Evolutionary conservation across 345 rosid species (phyloP).

Genomic region (Lepidium aucheri): DNA sequence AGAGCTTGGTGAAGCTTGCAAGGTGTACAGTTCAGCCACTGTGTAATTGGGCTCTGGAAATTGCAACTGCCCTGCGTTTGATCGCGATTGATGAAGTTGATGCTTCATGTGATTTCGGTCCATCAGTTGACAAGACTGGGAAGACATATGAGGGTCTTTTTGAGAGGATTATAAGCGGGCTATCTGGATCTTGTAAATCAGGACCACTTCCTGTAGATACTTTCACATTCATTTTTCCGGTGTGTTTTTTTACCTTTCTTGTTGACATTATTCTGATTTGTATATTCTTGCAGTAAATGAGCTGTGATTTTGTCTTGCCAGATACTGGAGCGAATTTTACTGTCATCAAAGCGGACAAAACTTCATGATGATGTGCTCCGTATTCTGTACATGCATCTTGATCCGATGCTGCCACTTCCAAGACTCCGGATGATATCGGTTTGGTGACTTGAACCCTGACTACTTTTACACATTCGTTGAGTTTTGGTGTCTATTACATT

Average conservation of each 20-base stretch:
- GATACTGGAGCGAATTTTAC: slow-evolving; percentile 85
- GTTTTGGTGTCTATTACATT: neutral
- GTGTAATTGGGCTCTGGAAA: slow-evolving; percentile 89
- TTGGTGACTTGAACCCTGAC: slow-evolving; percentile 24
- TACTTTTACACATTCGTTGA: neutral
- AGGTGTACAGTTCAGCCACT: slow-evolving; percentile 76
- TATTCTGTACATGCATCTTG: slow-evolving; percentile 80
- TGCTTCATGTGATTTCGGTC: slow-evolving; percentile 43
- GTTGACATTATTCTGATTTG: neutral
- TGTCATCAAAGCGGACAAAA: slow-evolving; percentile 66
- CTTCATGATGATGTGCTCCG: slow-evolving; percentile 83
- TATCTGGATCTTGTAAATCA: slow-evolving; percentile 69
- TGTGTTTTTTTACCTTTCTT: slow-evolving; percentile 27
- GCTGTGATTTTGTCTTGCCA: slow-evolving; percentile 27
- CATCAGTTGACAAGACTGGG: slow-evolving; percentile 42
- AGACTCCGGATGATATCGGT: slow-evolving; percentile 94
- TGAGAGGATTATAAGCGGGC: slow-evolving; percentile 65
- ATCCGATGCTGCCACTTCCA: slow-evolving; percentile 88
- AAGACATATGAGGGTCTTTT: slow-evolving; percentile 55
- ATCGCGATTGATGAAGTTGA: slow-evolving; percentile 50
- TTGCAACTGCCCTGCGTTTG: slow-evolving; percentile 85
- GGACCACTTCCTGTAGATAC: slow-evolving; percentile 97
- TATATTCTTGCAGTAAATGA: neutral
- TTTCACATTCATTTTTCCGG: slow-evolving; percentile 88
- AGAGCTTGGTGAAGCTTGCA: slow-evolving; percentile 76